Conservation (phyloP, 2,329 filamentous ascomycete species). For the Acrocalymma vagum region DNA sequence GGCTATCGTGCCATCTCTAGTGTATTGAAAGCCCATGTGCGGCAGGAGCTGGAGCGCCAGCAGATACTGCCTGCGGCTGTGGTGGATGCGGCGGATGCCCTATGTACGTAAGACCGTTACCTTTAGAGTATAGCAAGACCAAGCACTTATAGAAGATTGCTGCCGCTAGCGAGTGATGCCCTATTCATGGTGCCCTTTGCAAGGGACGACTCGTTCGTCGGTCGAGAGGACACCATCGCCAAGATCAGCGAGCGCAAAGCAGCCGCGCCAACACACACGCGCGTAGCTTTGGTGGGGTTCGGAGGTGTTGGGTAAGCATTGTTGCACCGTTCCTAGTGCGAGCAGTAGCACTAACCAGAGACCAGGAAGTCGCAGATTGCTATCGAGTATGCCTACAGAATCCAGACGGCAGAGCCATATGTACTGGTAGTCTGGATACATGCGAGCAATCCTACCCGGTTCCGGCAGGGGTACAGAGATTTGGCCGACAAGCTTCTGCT, state of each 20-base stretch:
- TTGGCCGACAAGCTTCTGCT: conserved; percentile 16
- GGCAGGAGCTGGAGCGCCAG: conserved; percentile 11
- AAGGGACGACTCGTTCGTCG: conserved; percentile 16
- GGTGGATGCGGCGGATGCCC: no score
- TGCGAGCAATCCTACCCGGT: conserved; percentile 12
- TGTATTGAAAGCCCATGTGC: conserved; percentile 35
- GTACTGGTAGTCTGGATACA: conserved; percentile 18
- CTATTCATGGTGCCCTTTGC: conserved; percentile 20
- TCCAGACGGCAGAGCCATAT: conserved; percentile 7
- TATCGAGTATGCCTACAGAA: conserved; percentile 19
- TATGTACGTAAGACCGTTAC: conserved; percentile 15
- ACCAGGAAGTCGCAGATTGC: conserved; percentile 25
- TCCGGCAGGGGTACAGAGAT: conserved; percentile 19
- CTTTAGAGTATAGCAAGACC: conserved; percentile 7
- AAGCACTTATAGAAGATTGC: conserved; percentile 5
- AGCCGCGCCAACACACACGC: conserved; percentile 5
- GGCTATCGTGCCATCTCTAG: conserved; percentile 39
- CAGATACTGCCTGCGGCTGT: conserved; percentile 1
- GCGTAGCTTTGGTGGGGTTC: conserved; percentile 24
- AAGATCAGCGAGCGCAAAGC: conserved; percentile 9
- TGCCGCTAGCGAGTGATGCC: conserved; percentile 8
- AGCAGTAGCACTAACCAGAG: conserved; percentile 12
- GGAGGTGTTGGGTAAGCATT: conserved; percentile 22
- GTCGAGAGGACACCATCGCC: conserved; percentile 14
- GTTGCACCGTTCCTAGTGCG: conserved; percentile 6